Percentiles rank a stretch among this genome's conserved stretches.
phyloP scores from a whole-genome alignment of 148 eudicot species.

The Beta vulgaris region DNA sequence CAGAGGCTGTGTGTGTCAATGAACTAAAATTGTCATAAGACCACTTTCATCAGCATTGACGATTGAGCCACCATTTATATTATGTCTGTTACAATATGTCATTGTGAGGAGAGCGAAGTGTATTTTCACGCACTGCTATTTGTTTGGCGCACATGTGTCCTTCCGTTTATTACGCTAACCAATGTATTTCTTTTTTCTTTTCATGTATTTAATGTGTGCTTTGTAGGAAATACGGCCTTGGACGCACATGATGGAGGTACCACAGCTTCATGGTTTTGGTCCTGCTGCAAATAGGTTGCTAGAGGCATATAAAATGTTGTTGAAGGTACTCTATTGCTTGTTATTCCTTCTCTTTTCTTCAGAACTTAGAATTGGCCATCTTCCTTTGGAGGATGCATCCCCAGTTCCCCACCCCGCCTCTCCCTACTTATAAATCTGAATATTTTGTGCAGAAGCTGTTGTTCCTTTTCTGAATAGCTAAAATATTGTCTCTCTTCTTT shows the following conservation, averaged over 20 bases:
- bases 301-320: conserved; percentile 92
- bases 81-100: not conserved
- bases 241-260: conserved; percentile 99
- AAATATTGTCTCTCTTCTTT: not conserved
- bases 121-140: not conserved
- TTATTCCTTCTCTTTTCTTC: not conserved
- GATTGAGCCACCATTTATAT: not conserved
- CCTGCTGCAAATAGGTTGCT: conserved; percentile 95
- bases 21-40: not conserved
- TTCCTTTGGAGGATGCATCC: not conserved
- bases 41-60: not conserved
- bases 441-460: not conserved
- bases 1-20: not conserved
- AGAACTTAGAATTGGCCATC: not conserved
- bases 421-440: not conserved
- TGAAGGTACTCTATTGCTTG: conserved; percentile 58
- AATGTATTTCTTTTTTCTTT: conserved; percentile 2
- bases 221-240: conserved; percentile 93
- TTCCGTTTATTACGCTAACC: conserved; percentile 4
- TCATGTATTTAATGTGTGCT: not conserved
- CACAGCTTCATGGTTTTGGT: conserved; percentile 97
- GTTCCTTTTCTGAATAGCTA: not conserved
- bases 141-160: not conserved
- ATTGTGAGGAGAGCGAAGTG: not conserved
- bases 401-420: no score